phyloP scores from a whole-genome alignment of 805 yeast genomes.

The Tetrapisispora arboricola region DNA sequence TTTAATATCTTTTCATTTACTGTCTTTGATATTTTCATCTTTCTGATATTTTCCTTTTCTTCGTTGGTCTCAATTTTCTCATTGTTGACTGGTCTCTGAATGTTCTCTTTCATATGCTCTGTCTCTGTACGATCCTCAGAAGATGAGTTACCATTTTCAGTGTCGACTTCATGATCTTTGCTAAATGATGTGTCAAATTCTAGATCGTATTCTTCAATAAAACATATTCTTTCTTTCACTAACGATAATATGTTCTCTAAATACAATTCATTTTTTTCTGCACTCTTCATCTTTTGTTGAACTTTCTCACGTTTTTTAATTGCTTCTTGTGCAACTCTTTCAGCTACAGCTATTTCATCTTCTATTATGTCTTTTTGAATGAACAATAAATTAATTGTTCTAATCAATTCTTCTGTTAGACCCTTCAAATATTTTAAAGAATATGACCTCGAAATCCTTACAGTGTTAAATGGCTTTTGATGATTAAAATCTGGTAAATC shows the following conservation, averaged over 20 bases:
- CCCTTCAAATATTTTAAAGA: slow-evolving; percentile 31
- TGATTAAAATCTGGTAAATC: background rate
- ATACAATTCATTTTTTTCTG: slow-evolving; percentile 51
- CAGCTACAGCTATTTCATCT: slow-evolving; percentile 55
- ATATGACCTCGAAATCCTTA: slow-evolving; percentile 34
- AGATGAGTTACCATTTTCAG: slow-evolving; percentile 1
- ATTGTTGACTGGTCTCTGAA: too few species aligned
- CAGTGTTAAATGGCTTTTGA: slow-evolving; percentile 24
- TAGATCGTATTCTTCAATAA: slow-evolving; percentile 33
- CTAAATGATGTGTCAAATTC: slow-evolving; percentile 20
- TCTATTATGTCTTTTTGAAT: slow-evolving; percentile 57
- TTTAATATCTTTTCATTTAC: slow-evolving; percentile 36
- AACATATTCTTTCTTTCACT: slow-evolving; percentile 35
- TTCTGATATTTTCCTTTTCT: slow-evolving; percentile 5
- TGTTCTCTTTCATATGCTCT: too few species aligned
- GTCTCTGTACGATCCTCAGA: slow-evolving; percentile 3
- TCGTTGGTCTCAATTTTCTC: background rate
- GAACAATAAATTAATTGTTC: slow-evolving; percentile 44
- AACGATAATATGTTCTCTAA: slow-evolving; percentile 40
- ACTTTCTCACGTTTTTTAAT: slow-evolving; percentile 42
- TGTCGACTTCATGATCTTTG: background rate
- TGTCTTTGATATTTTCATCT: slow-evolving; percentile 19
- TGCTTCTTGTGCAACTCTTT: slow-evolving; percentile 42
- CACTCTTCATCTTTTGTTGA: slow-evolving; percentile 46
- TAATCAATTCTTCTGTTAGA: slow-evolving; percentile 33